Conservation (phyloP, 2,329 filamentous ascomycete genomes). For the Purpureocillium takamizusanense region DNA sequence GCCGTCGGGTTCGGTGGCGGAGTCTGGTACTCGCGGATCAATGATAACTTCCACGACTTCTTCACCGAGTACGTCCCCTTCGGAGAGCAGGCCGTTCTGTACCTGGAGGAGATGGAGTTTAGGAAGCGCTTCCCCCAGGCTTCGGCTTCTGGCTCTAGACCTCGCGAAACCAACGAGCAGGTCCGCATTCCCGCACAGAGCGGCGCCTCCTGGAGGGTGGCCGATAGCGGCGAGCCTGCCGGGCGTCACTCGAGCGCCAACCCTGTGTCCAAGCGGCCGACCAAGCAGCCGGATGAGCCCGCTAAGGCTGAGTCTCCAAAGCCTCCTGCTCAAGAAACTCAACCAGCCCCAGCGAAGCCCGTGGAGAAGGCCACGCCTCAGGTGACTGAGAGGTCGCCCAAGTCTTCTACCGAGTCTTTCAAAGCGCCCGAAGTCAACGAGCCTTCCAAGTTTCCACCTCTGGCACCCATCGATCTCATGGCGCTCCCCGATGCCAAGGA, state of each 20-base stretch:
- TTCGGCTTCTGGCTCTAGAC: conserved; percentile 32
- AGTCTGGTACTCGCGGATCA: conserved; percentile 85
- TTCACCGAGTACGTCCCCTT: conserved; percentile 96
- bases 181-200: conserved; percentile 80
- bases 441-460: conserved; percentile 53
- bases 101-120: conserved; percentile 93
- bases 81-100: conserved; percentile 88
- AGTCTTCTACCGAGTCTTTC: conserved; percentile 26
- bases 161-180: conserved; percentile 52
- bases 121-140: conserved; percentile 65
- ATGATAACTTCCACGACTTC: conserved; percentile 98
- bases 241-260: conserved; percentile 55
- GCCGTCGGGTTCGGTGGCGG: conserved; percentile 76
- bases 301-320: conserved; percentile 23
- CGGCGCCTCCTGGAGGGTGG: conserved; percentile 72
- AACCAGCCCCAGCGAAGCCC: conserved; percentile 16
- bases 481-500: conserved; percentile 69
- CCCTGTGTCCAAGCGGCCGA: conserved; percentile 19
- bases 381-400: conserved; percentile 13
- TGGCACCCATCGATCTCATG: conserved; percentile 69
- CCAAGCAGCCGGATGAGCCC: conserved; percentile 10
- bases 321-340: conserved; percentile 11
- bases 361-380: conserved; percentile 21
- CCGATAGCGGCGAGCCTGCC: conserved; percentile 47
- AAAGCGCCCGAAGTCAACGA: conserved; percentile 56